These are phyloP conservation scores for Suhomyces wounanorum DNA, from an alignment of 1,139 yeast species.

Conservation along the genomic window DNA sequence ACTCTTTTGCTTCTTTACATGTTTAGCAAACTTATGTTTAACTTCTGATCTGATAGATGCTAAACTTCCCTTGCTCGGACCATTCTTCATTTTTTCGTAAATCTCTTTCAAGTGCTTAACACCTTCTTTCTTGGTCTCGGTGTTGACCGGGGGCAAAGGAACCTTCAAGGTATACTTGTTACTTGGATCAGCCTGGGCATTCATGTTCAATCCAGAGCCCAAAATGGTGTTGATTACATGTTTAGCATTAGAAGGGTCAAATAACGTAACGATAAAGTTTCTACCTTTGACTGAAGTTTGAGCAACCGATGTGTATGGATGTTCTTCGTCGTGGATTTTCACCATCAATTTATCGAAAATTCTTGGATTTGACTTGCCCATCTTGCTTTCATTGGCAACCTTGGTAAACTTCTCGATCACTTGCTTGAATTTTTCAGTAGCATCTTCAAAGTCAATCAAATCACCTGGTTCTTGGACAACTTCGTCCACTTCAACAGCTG, in stretches of 20 bases:
- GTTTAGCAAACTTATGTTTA: conserved; percentile 56
- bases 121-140: conserved; percentile 63
- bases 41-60: conserved; percentile 63
- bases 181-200: conserved; percentile 73
- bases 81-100: conserved; percentile 64
- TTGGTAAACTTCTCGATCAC: conserved; percentile 57
- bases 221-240: conserved; percentile 69
- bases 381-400: conserved; percentile 59
- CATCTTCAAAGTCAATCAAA: conserved; percentile 39
- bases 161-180: conserved; percentile 75
- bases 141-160: conserved; percentile 73
- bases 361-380: conserved; percentile 67
- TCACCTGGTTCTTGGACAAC: conserved; percentile 16
- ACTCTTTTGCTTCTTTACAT: conserved; percentile 48
- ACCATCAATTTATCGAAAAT: conserved; percentile 65
- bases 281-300: conserved; percentile 71
- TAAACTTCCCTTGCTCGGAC: conserved; percentile 45
- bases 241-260: conserved; percentile 74
- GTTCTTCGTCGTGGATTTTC: conserved; percentile 48
- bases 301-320: conserved; percentile 64
- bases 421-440: conserved; percentile 49
- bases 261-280: conserved; percentile 71
- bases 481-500: conserved; percentile 5
- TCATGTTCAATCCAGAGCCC: conserved; percentile 68
- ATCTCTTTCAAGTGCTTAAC: conserved; percentile 62